phyloP scores from a whole-genome alignment of 257 asterid genomes.

The Scutellaria minor region DNA sequence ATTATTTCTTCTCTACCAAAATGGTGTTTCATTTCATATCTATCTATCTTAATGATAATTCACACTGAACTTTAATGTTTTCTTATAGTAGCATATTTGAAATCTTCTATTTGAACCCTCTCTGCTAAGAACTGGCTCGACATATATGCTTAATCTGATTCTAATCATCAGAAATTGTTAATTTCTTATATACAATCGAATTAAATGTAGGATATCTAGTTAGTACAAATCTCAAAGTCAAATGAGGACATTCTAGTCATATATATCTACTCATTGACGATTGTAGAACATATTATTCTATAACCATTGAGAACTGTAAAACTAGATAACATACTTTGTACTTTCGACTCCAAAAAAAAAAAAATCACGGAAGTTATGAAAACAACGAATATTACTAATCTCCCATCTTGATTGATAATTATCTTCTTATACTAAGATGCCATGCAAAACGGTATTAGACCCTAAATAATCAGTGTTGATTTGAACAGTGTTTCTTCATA shows the following conservation, averaged over 20 bases:
- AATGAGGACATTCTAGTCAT: too few relatives aligned
- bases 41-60: too few relatives aligned
- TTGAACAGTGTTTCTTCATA: background rate
- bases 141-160: too few relatives aligned
- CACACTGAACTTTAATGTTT: background rate
- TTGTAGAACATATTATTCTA: too few relatives aligned
- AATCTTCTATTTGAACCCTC: background rate
- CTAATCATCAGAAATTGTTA: too few relatives aligned
- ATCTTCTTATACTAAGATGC: slow-evolving; percentile 1
- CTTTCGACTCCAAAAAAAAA: background rate
- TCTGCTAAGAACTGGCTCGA: background rate
- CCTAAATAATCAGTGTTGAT: background rate
- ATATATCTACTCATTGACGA: too few relatives aligned
- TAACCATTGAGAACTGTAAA: too few relatives aligned
- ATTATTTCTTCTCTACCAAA: background rate
- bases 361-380: background rate
- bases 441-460: slow-evolving; percentile 27
- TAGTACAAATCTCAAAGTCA: too few relatives aligned
- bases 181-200: too few relatives aligned
- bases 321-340: too few relatives aligned
- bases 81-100: background rate
- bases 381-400: background rate
- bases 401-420: background rate
- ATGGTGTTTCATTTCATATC: background rate
- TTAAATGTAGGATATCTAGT: too few relatives aligned